A percentile compares a stretch with the other conserved stretches of the same genome.
phyloP scores from a whole-genome alignment of 345 rosid species.

The Camelina laxa region DNA sequence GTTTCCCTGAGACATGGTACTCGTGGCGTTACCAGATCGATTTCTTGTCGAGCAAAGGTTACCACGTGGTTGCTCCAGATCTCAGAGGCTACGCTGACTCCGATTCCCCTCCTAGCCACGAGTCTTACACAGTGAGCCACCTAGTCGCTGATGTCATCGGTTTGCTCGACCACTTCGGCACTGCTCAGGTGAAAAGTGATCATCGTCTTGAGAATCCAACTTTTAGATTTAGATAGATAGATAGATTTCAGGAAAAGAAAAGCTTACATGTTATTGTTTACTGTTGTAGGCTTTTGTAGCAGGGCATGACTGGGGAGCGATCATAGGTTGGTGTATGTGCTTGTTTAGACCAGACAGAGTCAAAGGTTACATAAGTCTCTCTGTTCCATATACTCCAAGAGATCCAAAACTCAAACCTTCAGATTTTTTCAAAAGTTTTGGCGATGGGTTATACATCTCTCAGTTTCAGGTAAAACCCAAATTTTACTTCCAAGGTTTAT shows the following conservation, averaged over 20 bases:
- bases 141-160: conserved; percentile 61
- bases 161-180: conserved; percentile 56
- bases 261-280: neutral
- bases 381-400: conserved; percentile 54
- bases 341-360: conserved; percentile 62
- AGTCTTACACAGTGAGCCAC: conserved; percentile 58
- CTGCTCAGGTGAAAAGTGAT: conserved; percentile 51
- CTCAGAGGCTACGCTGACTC: conserved; percentile 70
- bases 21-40: conserved; percentile 78
- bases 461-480: conserved; percentile 65
- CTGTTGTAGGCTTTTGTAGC: conserved; percentile 61
- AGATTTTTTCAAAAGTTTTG: conserved; percentile 42
- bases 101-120: conserved; percentile 53
- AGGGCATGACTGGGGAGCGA: conserved; percentile 81
- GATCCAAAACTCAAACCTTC: conserved; percentile 48
- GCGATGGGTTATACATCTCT: conserved; percentile 61
- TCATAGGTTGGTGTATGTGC: conserved; percentile 56
- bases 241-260: neutral
- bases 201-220: conserved; percentile 13
- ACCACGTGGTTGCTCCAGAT: conserved; percentile 71
- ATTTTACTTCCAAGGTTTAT: neutral
- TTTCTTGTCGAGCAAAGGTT: conserved; percentile 59
- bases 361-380: conserved; percentile 55
- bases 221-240: neutral
- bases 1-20: conserved; percentile 80